A percentile compares a stretch with the other conserved stretches of the same genome.
Evolutionary conservation across 179 eudicot species (phyloP).

Genomic region (Beta corolliflora): DNA sequence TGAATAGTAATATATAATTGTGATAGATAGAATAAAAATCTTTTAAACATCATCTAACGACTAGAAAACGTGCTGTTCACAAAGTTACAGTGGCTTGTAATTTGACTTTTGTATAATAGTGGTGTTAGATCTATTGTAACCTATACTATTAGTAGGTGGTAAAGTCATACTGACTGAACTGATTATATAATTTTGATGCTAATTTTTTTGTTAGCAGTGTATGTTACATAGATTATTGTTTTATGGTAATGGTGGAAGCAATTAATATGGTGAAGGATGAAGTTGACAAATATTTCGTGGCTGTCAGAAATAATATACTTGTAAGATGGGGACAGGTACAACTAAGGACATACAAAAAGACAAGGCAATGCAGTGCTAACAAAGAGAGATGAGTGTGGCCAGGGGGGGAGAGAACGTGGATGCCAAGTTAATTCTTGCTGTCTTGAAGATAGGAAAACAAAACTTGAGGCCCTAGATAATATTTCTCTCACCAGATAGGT

Average conservation of each 20-base stretch:
- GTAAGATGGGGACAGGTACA: background rate
- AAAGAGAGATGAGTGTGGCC: background rate
- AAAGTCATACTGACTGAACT: background rate
- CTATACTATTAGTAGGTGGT: conserved; percentile 12
- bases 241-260: background rate
- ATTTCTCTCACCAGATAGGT: background rate
- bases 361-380: background rate
- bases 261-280: background rate
- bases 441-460: background rate
- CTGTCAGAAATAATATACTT: conserved; percentile 1
- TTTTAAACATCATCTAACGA: background rate
- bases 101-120: background rate
- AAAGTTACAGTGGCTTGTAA: background rate
- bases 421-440: conserved; percentile 11
- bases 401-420: conserved; percentile 5
- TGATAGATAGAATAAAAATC: background rate
- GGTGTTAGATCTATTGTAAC: background rate
- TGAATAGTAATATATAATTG: background rate
- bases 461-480: background rate
- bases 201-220: conserved; percentile 1
- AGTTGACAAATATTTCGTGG: background rate
- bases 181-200: background rate
- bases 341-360: background rate
- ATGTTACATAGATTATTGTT: background rate
- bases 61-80: background rate